These are phyloP conservation scores for Kodamaea hsintzibuensis DNA, from an alignment of 805 yeast species.

Conservation along the genomic window DNA sequence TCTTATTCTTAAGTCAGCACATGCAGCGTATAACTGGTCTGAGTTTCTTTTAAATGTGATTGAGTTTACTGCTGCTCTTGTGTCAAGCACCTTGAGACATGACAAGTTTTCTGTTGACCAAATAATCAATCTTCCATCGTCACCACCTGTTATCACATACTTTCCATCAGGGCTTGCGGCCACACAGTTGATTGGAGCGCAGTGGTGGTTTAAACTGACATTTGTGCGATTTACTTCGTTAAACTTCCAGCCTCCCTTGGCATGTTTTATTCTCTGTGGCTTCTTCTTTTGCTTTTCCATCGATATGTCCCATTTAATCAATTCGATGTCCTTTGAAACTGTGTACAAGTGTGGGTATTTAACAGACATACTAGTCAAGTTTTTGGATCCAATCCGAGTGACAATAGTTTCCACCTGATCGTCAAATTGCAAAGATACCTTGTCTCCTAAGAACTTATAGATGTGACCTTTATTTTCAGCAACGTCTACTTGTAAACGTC, in stretches of 20 bases:
- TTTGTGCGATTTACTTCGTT: slow-evolving; percentile 42
- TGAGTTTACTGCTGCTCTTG: slow-evolving; percentile 72
- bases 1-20: slow-evolving; percentile 89
- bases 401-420: slow-evolving; percentile 37
- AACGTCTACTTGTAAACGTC: slow-evolving; percentile 81
- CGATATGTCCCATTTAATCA: slow-evolving; percentile 77
- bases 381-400: slow-evolving; percentile 62
- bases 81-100: slow-evolving; percentile 74
- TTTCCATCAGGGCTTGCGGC: slow-evolving; percentile 88
- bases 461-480: slow-evolving; percentile 87
- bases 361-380: slow-evolving; percentile 57
- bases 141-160: slow-evolving; percentile 88
- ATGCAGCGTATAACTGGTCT: slow-evolving; percentile 86
- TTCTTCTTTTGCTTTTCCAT: slow-evolving; percentile 32
- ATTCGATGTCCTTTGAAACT: slow-evolving; percentile 75
- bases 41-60: slow-evolving; percentile 76
- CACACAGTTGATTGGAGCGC: slow-evolving; percentile 70
- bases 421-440: slow-evolving; percentile 39
- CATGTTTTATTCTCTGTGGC: slow-evolving; percentile 65
- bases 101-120: slow-evolving; percentile 84
- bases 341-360: slow-evolving; percentile 68
- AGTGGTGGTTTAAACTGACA: slow-evolving; percentile 65
- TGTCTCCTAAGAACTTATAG: slow-evolving; percentile 64
- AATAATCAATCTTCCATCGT: slow-evolving; percentile 74
- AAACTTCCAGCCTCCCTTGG: slow-evolving; percentile 58